Base-by-base conservation (phyloP, 495 filamentous ascomycete species). In the Immersiella caudata region DNA sequence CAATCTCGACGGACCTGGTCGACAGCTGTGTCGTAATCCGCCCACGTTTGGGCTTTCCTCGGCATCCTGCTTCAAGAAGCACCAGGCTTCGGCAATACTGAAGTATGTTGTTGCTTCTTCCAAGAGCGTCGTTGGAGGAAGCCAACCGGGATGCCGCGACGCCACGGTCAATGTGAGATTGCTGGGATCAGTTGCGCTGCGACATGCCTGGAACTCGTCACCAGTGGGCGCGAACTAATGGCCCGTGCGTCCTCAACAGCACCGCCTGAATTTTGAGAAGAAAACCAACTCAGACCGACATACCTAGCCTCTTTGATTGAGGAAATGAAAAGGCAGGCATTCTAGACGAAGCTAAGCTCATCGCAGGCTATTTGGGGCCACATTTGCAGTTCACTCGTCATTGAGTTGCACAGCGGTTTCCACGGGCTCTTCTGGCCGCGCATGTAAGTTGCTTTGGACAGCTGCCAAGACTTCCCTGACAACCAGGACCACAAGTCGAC, bases 11-110 rank as follows among this genome's bases (percentile, higher is more conserved):
- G 59, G 14, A 81, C 82, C 80, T 84, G 79, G 33, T 81, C 79
- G 60, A 86, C 84, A 60, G 84, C 83, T 35, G 78, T 78, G 74
- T 81, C 80, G 68, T 86, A 86, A 68, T 86, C 82, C 50, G 85
- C 83, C 72, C 83, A 85, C 40, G 79, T 82, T 63, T 81, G 81
- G 7, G 72, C 71, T 74, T 81, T 82, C 69, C 83, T 79, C 62
- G 79, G 76, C 81, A 84, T 84, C 22, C 58, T 79, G 16, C 52
- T 54, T 29, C 66, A 29, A 20, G 29, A 54, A 70, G 64, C 64
- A 58, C 68, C 62, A 67, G 59, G 26, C 46, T 64, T 56, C 66
- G 59, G 40, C 40, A 12, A 46, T 46, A 12, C 16, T 66, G 25
- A 22, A 18, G 29, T 46, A 22, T 58, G 21, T 24, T 29, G 21